phyloP scores from a whole-genome alignment of 179 eudicot species.

The Actinidia arguta region DNA sequence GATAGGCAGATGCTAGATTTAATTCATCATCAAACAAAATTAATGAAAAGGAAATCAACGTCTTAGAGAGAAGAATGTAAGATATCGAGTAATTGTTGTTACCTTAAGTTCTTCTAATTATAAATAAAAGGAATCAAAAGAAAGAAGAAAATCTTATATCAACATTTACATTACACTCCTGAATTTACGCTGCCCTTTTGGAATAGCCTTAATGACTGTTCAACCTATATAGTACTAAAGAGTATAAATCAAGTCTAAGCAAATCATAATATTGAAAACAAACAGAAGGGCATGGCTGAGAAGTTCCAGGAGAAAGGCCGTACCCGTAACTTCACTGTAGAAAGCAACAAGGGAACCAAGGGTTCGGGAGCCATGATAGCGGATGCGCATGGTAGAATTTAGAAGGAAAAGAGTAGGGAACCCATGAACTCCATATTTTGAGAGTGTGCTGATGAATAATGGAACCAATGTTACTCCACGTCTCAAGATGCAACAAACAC shows the following conservation, averaged over 20 bases:
- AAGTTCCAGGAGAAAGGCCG: constrained; percentile 23
- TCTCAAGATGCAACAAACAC: not conserved
- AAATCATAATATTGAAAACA: not conserved
- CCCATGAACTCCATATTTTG: constrained; percentile 94
- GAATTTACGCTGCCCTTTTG: no score
- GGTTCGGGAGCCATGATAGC: constrained; percentile 87
- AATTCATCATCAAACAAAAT: not conserved
- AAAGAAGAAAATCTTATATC: no score
- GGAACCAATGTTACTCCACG: not conserved
- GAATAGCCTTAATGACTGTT: no score
- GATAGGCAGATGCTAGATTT: not conserved
- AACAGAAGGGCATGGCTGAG: not conserved
- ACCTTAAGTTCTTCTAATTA: no score
- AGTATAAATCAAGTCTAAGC: no score
- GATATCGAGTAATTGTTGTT: no score
- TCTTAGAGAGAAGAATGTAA: not conserved
- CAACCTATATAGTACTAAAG: no score
- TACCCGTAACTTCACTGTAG: constrained; percentile 82
- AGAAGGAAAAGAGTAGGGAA: constrained; percentile 87
- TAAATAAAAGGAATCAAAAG: no score
- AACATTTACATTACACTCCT: no score
- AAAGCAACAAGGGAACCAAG: constrained; percentile 72
- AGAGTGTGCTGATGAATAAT: constrained; percentile 68
- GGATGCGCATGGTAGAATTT: constrained; percentile 84
- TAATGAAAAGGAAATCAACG: not conserved